A percentile compares a stretch with the other conserved stretches of the same genome.
phyloP scores from a whole-genome alignment of 352 stramenopile species.

The Phytophthora pini region DNA sequence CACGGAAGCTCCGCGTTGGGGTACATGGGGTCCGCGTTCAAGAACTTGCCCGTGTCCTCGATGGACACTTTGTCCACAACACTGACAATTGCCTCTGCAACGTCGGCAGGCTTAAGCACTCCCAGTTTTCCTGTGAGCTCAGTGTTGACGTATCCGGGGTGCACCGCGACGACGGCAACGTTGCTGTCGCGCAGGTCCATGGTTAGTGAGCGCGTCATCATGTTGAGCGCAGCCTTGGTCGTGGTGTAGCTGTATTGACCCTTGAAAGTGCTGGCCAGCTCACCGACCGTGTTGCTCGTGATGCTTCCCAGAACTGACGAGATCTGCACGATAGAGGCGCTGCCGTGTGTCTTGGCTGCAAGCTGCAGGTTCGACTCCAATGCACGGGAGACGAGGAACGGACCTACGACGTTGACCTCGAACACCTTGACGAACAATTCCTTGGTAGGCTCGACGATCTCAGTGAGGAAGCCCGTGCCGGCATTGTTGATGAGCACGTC shows the following conservation, averaged over 20 bases:
- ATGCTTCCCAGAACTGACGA: constrained; percentile 58
- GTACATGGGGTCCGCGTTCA: constrained; percentile 24
- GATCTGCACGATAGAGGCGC: constrained; percentile 47
- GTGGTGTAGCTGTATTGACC: constrained; percentile 64
- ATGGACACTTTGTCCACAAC: constrained; percentile 23
- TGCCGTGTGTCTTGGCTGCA: constrained; percentile 31
- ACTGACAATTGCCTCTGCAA: constrained; percentile 25
- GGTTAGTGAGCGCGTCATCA: constrained; percentile 46
- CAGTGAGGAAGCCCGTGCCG: constrained; percentile 37
- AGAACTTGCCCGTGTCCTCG: constrained; percentile 39
- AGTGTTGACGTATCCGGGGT: constrained; percentile 49
- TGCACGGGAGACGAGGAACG: constrained; percentile 10
- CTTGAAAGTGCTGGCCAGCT: constrained; percentile 11
- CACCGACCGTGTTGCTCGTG: constrained; percentile 31
- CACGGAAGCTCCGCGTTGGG: constrained; percentile 30
- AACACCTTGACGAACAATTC: constrained; percentile 49
- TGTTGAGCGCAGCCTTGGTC: constrained; percentile 74
- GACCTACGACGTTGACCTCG: constrained; percentile 49
- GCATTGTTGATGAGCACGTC: constrained; percentile 72
- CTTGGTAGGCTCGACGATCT: constrained; percentile 42
- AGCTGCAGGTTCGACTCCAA: constrained; percentile 52
- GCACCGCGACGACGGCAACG: constrained; percentile 32
- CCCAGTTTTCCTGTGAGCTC: constrained; percentile 37
- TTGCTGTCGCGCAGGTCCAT: constrained; percentile 45
- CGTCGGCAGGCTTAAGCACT: constrained; percentile 28